A percentile compares a stretch with the other conserved stretches of the same genome.
Evolutionary conservation across 192 early-diverging fungal species (phyloP).

Genomic region (Coemansia sp.): DNA sequence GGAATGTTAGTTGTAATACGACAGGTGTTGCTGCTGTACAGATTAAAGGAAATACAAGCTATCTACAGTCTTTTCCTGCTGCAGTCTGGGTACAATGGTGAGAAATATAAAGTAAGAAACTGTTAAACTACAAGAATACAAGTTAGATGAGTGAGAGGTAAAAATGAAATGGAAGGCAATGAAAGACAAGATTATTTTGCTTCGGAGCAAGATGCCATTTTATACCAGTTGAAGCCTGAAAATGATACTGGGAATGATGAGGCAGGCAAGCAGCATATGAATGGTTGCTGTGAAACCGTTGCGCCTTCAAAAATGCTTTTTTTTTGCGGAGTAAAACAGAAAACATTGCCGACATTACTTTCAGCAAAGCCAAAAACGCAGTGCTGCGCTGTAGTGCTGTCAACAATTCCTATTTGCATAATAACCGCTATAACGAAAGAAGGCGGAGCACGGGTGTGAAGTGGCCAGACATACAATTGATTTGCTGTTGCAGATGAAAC

Average conservation of each 20-base stretch:
- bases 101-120: background rate
- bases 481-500: no score
- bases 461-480: no score
- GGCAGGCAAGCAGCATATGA: background rate
- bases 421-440: background rate
- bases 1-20: background rate
- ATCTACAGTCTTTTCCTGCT: no score
- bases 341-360: constrained; percentile 2
- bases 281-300: background rate
- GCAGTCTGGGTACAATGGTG: background rate
- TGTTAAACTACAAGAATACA: no score
- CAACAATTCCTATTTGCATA: background rate
- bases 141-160: background rate
- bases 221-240: background rate
- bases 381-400: background rate
- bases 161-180: background rate
- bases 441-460: no score
- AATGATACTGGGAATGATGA: constrained; percentile 10
- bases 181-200: no score
- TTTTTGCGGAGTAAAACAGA: constrained; percentile 9
- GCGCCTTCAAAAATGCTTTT: constrained; percentile 2
- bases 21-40: no score
- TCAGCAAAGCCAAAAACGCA: background rate
- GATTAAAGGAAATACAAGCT: no score
- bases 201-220: no score